A percentile compares a stretch with the other conserved stretches of the same genome.
These are phyloP conservation scores for Sporothrix brunneoviolacea DNA, from an alignment of 2,329 filamentous ascomycete genomes.

Conservation along the genomic window DNA sequence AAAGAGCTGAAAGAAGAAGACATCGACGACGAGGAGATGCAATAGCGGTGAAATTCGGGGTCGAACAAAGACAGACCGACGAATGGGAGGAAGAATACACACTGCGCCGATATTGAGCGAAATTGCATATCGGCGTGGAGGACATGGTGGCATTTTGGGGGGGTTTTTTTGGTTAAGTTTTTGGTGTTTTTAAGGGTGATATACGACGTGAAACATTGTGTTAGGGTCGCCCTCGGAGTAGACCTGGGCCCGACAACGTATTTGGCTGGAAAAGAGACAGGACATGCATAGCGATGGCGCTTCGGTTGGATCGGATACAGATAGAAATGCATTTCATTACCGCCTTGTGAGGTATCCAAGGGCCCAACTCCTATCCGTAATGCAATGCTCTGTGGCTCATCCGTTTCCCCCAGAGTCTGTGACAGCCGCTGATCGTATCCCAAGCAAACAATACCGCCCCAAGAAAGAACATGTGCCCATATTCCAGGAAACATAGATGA, in stretches of 20 bases:
- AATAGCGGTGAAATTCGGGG: background rate
- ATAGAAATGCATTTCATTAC: background rate
- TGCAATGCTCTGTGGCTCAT: background rate
- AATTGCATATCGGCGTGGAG: too few relatives aligned
- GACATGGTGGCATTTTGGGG: too few relatives aligned
- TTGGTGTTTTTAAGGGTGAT: too few relatives aligned
- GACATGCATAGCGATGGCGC: slow-evolving; percentile 39
- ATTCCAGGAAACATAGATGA: background rate
- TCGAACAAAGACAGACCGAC: too few relatives aligned
- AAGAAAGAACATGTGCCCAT: too few relatives aligned
- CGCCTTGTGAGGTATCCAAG: slow-evolving; percentile 4
- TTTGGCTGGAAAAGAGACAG: too few relatives aligned
- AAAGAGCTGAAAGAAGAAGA: slow-evolving; percentile 67
- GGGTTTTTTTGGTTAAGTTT: background rate
- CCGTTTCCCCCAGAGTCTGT: background rate
- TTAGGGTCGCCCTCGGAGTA: too few relatives aligned
- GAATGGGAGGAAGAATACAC: too few relatives aligned
- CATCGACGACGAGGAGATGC: slow-evolving; percentile 35
- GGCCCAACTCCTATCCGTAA: background rate
- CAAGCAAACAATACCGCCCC: background rate
- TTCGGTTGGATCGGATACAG: slow-evolving; percentile 12
- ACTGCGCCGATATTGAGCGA: too few relatives aligned
- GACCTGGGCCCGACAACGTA: too few relatives aligned
- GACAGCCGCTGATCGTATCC: too few relatives aligned
- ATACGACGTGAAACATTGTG: too few relatives aligned